Percentiles rank a stretch among this genome's conserved stretches.
These are phyloP conservation scores for Aspergillus taichungensis DNA, from an alignment of 495 filamentous ascomycete species.

Conservation along the genomic window DNA sequence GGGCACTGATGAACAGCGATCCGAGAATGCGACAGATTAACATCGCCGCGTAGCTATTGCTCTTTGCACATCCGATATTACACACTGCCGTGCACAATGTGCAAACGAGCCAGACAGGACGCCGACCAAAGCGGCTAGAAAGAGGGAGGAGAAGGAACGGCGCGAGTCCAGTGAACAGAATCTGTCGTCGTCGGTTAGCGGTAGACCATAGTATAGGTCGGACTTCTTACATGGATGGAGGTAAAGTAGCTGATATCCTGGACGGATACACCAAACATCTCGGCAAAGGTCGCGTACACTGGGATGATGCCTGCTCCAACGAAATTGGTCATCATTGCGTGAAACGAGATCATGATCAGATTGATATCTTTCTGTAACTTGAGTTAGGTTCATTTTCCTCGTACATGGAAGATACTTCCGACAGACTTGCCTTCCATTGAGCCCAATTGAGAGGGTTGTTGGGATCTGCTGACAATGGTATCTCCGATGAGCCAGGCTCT, in stretches of 20 bases:
- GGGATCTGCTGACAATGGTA: slow-evolving; percentile 1
- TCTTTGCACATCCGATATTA: slow-evolving; percentile 39
- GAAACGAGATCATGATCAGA: neutral
- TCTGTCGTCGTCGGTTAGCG: neutral
- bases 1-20: slow-evolving; percentile 41
- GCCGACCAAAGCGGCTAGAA: slow-evolving; percentile 43
- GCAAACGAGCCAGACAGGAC: slow-evolving; percentile 44
- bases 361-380: neutral
- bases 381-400: no score
- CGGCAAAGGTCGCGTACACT: neutral
- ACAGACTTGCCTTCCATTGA: slow-evolving; percentile 25
- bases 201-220: slow-evolving; percentile 5
- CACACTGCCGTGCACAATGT: slow-evolving; percentile 34
- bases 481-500: no score
- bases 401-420: no score
- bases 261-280: neutral
- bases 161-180: slow-evolving; percentile 29
- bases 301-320: neutral
- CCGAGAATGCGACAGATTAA: slow-evolving; percentile 35
- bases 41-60: slow-evolving; percentile 32
- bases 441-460: slow-evolving; percentile 36
- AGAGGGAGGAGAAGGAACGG: slow-evolving; percentile 40
- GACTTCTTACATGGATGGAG: neutral
- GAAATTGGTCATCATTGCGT: slow-evolving; percentile 1
- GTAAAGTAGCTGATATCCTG: slow-evolving; percentile 1